These are phyloP conservation scores for Pezicula rhizophila DNA, from an alignment of 2,329 filamentous ascomycete genomes.

Conservation along the genomic window DNA sequence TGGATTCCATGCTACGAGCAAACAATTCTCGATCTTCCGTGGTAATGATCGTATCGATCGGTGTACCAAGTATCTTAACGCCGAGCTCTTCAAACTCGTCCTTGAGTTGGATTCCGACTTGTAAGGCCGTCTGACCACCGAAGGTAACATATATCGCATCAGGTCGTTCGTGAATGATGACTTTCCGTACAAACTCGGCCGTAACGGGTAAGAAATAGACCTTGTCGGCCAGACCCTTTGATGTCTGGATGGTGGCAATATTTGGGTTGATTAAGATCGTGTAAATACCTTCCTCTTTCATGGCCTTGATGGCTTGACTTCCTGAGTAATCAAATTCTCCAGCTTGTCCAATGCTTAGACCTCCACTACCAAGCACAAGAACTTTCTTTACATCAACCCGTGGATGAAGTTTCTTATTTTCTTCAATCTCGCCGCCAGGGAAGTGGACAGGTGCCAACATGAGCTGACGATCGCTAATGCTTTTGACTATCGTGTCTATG, in stretches of 20 bases:
- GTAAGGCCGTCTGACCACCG: slow-evolving; percentile 93
- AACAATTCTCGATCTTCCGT: slow-evolving; percentile 98
- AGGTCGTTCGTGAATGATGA: slow-evolving; percentile 88
- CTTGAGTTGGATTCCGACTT: slow-evolving; percentile 94
- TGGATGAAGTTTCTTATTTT: slow-evolving; percentile 72
- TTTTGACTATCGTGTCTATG: slow-evolving; percentile 73
- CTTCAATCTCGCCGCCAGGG: slow-evolving; percentile 74
- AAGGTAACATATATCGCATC: slow-evolving; percentile 98
- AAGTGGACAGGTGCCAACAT: slow-evolving; percentile 74
- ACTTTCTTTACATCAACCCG: slow-evolving; percentile 88
- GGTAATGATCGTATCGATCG: slow-evolving; percentile 96
- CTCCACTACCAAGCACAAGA: slow-evolving; percentile 86
- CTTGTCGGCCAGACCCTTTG: slow-evolving; percentile 95
- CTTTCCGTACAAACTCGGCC: slow-evolving; percentile 93
- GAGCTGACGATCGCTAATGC: slow-evolving; percentile 58
- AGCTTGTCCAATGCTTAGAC: slow-evolving; percentile 93
- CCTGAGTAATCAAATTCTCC: slow-evolving; percentile 99
- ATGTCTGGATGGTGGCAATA: slow-evolving; percentile 97
- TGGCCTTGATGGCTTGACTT: slow-evolving; percentile 94
- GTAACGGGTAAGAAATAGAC: slow-evolving; percentile 98
- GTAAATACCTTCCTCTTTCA: slow-evolving; percentile 98
- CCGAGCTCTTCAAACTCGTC: slow-evolving; percentile 92
- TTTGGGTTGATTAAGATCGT: slow-evolving; percentile 98
- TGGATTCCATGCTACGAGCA: slow-evolving; percentile 95
- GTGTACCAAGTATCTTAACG: slow-evolving; percentile 90